Percentiles rank a stretch among this genome's conserved stretches.
Conservation (phyloP, 192 early-diverging fungal species). For the Backusella tarrabulga region DNA sequence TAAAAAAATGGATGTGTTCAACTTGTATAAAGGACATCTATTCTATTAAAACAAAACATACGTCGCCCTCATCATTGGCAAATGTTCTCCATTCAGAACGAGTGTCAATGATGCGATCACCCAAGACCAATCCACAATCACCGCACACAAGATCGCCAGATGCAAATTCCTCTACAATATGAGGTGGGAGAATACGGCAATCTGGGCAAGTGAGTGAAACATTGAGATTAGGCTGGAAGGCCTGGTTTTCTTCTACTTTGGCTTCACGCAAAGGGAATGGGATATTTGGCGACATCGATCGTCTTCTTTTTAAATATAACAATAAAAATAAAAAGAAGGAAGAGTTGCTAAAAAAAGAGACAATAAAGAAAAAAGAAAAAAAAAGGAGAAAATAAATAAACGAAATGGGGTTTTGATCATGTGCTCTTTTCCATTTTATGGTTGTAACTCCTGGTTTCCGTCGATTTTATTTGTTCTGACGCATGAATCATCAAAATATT, state of each 20-base stretch:
- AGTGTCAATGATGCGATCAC: constrained; percentile 89
- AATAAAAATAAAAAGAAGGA: background rate
- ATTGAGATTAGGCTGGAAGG: constrained; percentile 50
- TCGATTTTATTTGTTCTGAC: too few species aligned
- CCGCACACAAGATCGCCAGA: constrained; percentile 90
- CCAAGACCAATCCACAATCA: constrained; percentile 87
- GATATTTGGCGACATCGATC: constrained; percentile 4
- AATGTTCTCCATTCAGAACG: constrained; percentile 98
- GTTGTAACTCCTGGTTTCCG: too few species aligned
- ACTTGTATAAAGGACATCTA: too few species aligned
- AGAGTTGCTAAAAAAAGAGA: background rate
- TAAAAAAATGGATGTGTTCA: background rate
- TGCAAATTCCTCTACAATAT: constrained; percentile 90
- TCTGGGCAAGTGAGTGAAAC: constrained; percentile 66
- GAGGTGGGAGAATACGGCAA: constrained; percentile 76
- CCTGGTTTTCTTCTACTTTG: constrained; percentile 10
- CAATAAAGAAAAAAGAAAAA: background rate
- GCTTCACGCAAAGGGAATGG: constrained; percentile 20
- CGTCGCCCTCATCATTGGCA: constrained; percentile 84
- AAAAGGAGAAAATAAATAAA: background rate
- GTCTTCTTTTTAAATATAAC: background rate
- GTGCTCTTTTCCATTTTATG: background rate
- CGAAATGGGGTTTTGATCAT: background rate
- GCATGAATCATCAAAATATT: too few species aligned
- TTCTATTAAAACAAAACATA: constrained; percentile 9